These are phyloP conservation scores for Cyberlindnera lachancei DNA, from an alignment of 805 yeast genomes.

Conservation along the genomic window DNA sequence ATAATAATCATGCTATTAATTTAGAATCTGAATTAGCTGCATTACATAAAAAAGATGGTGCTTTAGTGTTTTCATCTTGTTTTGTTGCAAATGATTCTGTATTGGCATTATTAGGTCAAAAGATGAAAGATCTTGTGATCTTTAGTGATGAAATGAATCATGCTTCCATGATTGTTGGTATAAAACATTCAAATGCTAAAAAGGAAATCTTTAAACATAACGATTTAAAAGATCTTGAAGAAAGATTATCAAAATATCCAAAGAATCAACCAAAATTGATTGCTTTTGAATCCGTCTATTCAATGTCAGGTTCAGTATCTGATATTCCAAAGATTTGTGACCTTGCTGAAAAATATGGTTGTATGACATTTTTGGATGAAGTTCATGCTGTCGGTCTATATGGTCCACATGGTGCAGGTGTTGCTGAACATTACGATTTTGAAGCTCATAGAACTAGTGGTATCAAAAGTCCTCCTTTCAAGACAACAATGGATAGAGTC, in stretches of 20 bases:
- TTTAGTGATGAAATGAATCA: slow-evolving; percentile 92
- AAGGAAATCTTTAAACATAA: slow-evolving; percentile 92
- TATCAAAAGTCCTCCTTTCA: slow-evolving; percentile 40
- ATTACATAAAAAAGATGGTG: slow-evolving; percentile 90
- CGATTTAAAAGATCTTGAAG: slow-evolving; percentile 77
- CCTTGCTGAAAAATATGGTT: slow-evolving; percentile 95
- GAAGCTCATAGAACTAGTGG: slow-evolving; percentile 71
- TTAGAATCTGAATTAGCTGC: slow-evolving; percentile 85
- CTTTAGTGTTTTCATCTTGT: slow-evolving; percentile 91
- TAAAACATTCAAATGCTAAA: slow-evolving; percentile 78
- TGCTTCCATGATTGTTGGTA: slow-evolving; percentile 97
- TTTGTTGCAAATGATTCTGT: slow-evolving; percentile 97
- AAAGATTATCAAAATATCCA: slow-evolving; percentile 71
- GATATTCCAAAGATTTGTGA: slow-evolving; percentile 91
- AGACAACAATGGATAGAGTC: slow-evolving; percentile 77
- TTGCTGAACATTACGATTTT: slow-evolving; percentile 92
- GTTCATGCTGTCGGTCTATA: slow-evolving; percentile 99
- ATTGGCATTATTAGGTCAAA: slow-evolving; percentile 82
- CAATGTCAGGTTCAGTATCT: slow-evolving; percentile 97
- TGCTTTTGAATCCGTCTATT: slow-evolving; percentile 95
- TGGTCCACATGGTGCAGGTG: slow-evolving; percentile 99
- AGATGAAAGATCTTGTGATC: slow-evolving; percentile 81
- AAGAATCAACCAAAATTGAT: slow-evolving; percentile 85
- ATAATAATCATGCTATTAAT: slow-evolving; percentile 80
- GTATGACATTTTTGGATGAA: slow-evolving; percentile 93